Evolutionary conservation across 495 filamentous ascomycete species (phyloP).

Genomic region (Penicillium diatomitis): DNA sequence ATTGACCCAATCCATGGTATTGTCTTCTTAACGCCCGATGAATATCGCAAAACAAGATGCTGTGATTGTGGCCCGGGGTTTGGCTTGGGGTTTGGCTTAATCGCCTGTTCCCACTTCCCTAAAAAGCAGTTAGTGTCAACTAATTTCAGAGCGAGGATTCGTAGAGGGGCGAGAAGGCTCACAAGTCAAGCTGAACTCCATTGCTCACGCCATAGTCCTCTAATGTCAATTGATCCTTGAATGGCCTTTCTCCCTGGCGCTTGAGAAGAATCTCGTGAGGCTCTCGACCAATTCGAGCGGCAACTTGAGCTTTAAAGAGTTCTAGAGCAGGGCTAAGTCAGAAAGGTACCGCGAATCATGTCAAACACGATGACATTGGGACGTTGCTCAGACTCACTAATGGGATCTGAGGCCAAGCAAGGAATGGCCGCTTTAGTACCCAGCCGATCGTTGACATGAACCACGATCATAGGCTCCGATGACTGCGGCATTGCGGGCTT

Average conservation of each 20-base stretch:
- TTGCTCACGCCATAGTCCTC: constrained; percentile 86
- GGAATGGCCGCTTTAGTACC: constrained; percentile 87
- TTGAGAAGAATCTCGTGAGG: constrained; percentile 87
- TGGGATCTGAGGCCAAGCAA: constrained; percentile 69
- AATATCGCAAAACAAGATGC: constrained; percentile 2
- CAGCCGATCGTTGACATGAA: constrained; percentile 84
- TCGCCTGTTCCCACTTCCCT: constrained; percentile 71
- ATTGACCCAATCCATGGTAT: no score
- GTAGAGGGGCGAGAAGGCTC: constrained; percentile 20
- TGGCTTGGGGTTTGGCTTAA: constrained; percentile 39
- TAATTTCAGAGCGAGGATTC: neutral
- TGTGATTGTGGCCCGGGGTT: neutral
- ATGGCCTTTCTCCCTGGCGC: constrained; percentile 81
- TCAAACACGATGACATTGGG: neutral
- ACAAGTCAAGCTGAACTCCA: constrained; percentile 80
- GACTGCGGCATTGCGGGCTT: constrained; percentile 22
- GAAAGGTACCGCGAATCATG: neutral
- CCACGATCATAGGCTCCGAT: constrained; percentile 77
- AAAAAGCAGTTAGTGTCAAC: constrained; percentile 16
- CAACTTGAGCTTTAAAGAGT: constrained; percentile 84
- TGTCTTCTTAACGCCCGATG: constrained; percentile 6
- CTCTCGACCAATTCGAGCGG: constrained; percentile 74
- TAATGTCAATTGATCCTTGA: constrained; percentile 78
- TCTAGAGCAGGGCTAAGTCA: constrained; percentile 20
- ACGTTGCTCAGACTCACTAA: constrained; percentile 36